These are phyloP conservation scores for Colletotrichum orchidophilum DNA, from an alignment of 2,329 filamentous ascomycete genomes.

Conservation along the genomic window DNA sequence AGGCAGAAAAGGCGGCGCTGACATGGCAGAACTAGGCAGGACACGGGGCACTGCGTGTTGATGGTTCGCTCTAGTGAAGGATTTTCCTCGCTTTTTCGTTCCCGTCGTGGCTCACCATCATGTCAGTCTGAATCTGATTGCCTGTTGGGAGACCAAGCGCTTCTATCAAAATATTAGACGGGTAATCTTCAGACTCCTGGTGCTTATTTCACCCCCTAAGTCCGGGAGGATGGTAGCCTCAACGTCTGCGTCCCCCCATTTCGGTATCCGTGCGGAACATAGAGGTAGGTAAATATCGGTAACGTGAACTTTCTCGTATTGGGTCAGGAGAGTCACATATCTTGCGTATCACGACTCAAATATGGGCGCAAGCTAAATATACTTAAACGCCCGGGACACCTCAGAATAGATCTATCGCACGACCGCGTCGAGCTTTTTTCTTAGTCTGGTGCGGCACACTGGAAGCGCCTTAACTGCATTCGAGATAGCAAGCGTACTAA, in stretches of 20 bases:
- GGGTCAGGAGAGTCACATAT: background rate
- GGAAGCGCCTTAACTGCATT: background rate
- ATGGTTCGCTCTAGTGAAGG: background rate
- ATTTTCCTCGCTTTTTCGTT: background rate
- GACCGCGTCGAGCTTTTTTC: background rate
- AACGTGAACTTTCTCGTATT: background rate
- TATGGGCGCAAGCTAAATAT: background rate
- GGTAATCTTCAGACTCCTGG: background rate
- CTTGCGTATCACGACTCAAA: background rate
- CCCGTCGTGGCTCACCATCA: background rate
- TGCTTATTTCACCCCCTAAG: background rate
- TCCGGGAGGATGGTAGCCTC: background rate
- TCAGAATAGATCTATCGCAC: background rate
- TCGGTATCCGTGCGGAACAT: background rate
- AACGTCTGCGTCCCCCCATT: background rate
- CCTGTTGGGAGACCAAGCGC: background rate
- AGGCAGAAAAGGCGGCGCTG: background rate
- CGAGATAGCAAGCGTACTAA: background rate
- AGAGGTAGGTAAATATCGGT: no score
- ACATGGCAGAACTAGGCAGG: slow-evolving; percentile 6
- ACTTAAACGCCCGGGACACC: background rate
- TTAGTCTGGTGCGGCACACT: no score
- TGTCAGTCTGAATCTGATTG: background rate
- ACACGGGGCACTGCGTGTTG: background rate
- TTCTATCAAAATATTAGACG: background rate